phyloP scores from a whole-genome alignment of 192 early-diverging fungal genomes.

The Gigaspora rosea region DNA sequence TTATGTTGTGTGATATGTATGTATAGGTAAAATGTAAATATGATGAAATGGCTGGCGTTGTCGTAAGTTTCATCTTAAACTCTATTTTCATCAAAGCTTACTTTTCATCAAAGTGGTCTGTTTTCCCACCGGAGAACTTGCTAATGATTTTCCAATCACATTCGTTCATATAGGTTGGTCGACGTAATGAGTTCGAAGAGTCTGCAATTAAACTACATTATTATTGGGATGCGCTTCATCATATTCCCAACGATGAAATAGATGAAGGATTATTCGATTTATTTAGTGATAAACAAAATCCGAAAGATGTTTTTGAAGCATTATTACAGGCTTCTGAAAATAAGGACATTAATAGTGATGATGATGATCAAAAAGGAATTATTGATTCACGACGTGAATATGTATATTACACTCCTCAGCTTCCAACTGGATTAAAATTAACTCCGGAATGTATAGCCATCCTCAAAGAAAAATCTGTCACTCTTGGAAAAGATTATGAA shows the following conservation, averaged over 20 bases:
- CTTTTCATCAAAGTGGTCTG: no score
- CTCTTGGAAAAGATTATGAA: constrained; percentile 16
- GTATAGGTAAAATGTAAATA: constrained; percentile 26
- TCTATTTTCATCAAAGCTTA: not conserved
- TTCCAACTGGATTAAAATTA: constrained; percentile 21
- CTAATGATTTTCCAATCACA: no score
- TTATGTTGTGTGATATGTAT: not conserved
- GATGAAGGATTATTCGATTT: constrained; percentile 16
- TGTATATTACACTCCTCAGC: constrained; percentile 18
- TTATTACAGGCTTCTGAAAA: constrained; percentile 16
- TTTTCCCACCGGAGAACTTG: no score
- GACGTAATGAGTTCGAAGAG: constrained; percentile 23
- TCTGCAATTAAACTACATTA: constrained; percentile 22
- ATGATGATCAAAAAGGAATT: not conserved
- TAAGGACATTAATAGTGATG: not conserved
- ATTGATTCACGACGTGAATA: not conserved
- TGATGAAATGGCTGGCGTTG: not conserved
- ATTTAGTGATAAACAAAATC: constrained; percentile 17
- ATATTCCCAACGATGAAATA: constrained; percentile 21
- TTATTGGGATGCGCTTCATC: constrained; percentile 17
- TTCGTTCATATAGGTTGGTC: not conserved
- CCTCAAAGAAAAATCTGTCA: constrained; percentile 2
- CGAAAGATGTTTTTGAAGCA: constrained; percentile 17
- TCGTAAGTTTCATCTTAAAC: not conserved
- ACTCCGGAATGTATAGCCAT: not conserved